Percentiles rank a stretch among this genome's conserved stretches.
Evolutionary conservation across 2,329 filamentous ascomycete genomes (phyloP).

Genomic region (Cladorrhinum sp.): DNA sequence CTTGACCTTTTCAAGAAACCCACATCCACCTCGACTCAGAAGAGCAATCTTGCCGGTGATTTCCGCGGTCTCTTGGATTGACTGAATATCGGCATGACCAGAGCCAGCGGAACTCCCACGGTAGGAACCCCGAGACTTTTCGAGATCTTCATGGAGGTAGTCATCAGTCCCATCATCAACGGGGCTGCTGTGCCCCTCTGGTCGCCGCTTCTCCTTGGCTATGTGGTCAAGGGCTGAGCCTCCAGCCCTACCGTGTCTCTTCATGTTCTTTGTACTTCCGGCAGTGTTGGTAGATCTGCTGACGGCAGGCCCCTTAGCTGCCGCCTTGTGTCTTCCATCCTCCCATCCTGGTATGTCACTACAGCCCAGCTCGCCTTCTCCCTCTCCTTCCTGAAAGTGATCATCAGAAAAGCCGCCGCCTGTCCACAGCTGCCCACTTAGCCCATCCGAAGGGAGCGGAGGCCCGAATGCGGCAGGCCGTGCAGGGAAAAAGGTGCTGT

Average conservation of each 20-base stretch:
- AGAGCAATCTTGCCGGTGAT: slow-evolving; percentile 92
- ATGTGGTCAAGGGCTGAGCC: slow-evolving; percentile 33
- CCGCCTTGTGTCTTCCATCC: slow-evolving; percentile 45
- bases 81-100: slow-evolving; percentile 85
- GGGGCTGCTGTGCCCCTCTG: slow-evolving; percentile 30
- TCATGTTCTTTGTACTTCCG: slow-evolving; percentile 36
- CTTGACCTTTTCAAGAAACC: slow-evolving; percentile 94
- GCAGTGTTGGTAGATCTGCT: slow-evolving; percentile 30
- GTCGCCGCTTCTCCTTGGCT: slow-evolving; percentile 24
- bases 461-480: slow-evolving; percentile 92
- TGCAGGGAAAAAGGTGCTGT: slow-evolving; percentile 94
- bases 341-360: slow-evolving; percentile 91
- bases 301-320: slow-evolving; percentile 42
- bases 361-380: slow-evolving; percentile 86
- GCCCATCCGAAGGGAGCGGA: slow-evolving; percentile 65
- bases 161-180: slow-evolving; percentile 80
- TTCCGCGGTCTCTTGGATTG: slow-evolving; percentile 84
- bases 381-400: slow-evolving; percentile 57
- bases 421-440: slow-evolving; percentile 90
- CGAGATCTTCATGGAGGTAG: slow-evolving; percentile 62
- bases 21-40: slow-evolving; percentile 87
- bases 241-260: slow-evolving; percentile 34
- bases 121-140: slow-evolving; percentile 32
- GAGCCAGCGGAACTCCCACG: slow-evolving; percentile 36
- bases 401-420: slow-evolving; percentile 89